These are phyloP conservation scores for Capronia epimyces DNA, from an alignment of 2,329 filamentous ascomycete genomes.

Conservation along the genomic window DNA sequence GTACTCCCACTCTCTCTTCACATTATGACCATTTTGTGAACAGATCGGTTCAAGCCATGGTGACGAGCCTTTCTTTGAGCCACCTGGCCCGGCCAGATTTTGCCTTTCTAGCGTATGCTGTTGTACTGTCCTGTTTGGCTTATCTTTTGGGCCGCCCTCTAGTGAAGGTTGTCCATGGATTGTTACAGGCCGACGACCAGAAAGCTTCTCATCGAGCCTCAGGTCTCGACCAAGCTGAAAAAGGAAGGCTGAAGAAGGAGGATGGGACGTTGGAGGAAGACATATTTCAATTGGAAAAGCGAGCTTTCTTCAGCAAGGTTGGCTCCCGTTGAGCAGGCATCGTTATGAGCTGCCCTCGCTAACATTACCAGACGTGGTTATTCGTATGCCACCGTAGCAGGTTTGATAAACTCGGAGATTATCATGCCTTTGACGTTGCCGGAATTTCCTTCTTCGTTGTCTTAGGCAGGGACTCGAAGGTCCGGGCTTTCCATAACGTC, in stretches of 20 bases:
- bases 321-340: conserved; percentile 46
- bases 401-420: conserved; percentile 51
- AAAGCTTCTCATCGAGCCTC: conserved; percentile 5
- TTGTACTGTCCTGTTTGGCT: conserved; percentile 12
- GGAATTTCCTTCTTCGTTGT: conserved; percentile 53
- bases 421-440: conserved; percentile 51
- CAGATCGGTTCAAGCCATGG: background rate
- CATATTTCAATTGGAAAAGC: conserved; percentile 45
- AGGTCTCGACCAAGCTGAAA: conserved; percentile 18
- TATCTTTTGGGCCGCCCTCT: conserved; percentile 16
- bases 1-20: background rate
- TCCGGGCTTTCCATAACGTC: conserved; percentile 59
- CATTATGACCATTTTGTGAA: background rate
- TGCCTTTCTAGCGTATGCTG: conserved; percentile 13
- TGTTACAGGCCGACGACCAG: background rate
- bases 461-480: conserved; percentile 47
- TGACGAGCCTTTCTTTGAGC: background rate
- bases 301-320: conserved; percentile 48
- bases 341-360: background rate
- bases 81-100: background rate
- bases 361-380: conserved; percentile 32
- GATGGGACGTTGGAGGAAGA: conserved; percentile 31
- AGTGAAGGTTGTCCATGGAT: conserved; percentile 6
- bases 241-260: conserved; percentile 15
- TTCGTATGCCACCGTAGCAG: conserved; percentile 40